A percentile compares a stretch with the other conserved stretches of the same genome.
Evolutionary conservation across 192 early-diverging fungal species (phyloP).

Genomic region (Spinellus fusiger): DNA sequence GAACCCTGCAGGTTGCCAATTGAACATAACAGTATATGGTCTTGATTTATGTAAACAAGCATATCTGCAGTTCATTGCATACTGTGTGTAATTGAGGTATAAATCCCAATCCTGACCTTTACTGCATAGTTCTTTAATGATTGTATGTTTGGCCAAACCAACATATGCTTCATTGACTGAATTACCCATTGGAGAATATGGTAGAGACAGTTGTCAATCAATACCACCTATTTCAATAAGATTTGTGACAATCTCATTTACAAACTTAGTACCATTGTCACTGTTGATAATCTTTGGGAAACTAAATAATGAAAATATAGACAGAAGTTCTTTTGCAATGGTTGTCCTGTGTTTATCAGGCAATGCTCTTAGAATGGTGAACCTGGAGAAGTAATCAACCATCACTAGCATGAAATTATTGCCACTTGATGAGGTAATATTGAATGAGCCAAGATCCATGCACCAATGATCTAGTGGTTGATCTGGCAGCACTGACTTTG

Average conservation of each 20-base stretch:
- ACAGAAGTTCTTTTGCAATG: background rate
- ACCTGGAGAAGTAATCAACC: too few relatives aligned
- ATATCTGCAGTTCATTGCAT: background rate
- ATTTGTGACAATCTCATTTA: background rate
- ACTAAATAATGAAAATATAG: slow-evolving; percentile 1
- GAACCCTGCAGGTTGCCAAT: too few relatives aligned
- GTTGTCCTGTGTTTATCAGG: background rate
- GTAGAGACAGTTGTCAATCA: background rate
- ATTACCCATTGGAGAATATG: slow-evolving; percentile 4
- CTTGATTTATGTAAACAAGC: background rate
- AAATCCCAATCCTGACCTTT: too few relatives aligned
- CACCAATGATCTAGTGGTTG: too few relatives aligned
- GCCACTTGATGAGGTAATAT: background rate
- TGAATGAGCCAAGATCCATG: background rate
- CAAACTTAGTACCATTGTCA: too few relatives aligned
- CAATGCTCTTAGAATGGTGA: background rate
- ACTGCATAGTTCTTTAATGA: too few relatives aligned
- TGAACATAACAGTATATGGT: too few relatives aligned
- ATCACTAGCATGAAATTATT: slow-evolving; percentile 5
- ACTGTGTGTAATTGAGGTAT: background rate
- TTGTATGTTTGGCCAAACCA: too few relatives aligned
- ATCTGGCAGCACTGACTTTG: too few relatives aligned
- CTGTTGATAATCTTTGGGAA: background rate
- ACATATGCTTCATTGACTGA: slow-evolving; percentile 1
- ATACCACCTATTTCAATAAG: background rate